phyloP scores from a whole-genome alignment of 2,329 filamentous ascomycete genomes.

The Aspergillus sp. region DNA sequence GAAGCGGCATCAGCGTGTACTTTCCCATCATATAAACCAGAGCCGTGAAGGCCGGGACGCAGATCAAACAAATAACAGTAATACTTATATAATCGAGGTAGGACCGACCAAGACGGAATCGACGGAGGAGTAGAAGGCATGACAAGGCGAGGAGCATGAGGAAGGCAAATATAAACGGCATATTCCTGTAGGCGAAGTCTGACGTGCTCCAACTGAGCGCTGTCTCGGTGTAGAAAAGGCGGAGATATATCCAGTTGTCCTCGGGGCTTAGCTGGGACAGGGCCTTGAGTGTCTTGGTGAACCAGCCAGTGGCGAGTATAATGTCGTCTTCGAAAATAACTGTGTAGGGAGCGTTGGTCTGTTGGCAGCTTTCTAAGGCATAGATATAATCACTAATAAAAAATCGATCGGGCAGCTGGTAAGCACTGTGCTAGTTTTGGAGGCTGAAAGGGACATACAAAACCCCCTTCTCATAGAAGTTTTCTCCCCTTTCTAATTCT shows the following conservation, averaged over 20 bases:
- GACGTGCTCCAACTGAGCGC: constrained; percentile 24
- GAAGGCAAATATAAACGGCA: constrained; percentile 22
- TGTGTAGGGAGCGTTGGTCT: constrained; percentile 32
- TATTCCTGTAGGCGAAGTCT: constrained; percentile 25
- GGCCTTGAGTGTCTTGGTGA: constrained; percentile 28
- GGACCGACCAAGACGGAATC: constrained; percentile 4
- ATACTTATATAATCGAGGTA: constrained; percentile 20
- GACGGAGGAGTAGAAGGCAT: constrained; percentile 15
- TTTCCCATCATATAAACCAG: constrained; percentile 28
- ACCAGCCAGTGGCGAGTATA: constrained; percentile 38
- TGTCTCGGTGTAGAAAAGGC: constrained; percentile 36
- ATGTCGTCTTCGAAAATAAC: constrained; percentile 40
- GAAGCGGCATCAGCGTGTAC: constrained; percentile 22
- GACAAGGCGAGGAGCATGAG: constrained; percentile 6
- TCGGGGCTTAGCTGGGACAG: constrained; percentile 3
- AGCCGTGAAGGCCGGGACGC: constrained; percentile 21
- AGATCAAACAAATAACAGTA: constrained; percentile 17
- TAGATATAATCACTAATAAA: constrained; percentile 31
- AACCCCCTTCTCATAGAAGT: constrained; percentile 34
- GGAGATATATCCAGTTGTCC: constrained; percentile 29
- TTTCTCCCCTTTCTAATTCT: constrained; percentile 22
- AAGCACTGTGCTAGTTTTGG: neutral
- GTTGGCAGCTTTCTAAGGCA: constrained; percentile 27
- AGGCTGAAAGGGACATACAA: constrained; percentile 3
- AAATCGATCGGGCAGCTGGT: neutral